Percentiles rank a stretch among this genome's conserved stretches.
phyloP scores from a whole-genome alignment of 2,329 filamentous ascomycete genomes.

The Nothopassalora personata region DNA sequence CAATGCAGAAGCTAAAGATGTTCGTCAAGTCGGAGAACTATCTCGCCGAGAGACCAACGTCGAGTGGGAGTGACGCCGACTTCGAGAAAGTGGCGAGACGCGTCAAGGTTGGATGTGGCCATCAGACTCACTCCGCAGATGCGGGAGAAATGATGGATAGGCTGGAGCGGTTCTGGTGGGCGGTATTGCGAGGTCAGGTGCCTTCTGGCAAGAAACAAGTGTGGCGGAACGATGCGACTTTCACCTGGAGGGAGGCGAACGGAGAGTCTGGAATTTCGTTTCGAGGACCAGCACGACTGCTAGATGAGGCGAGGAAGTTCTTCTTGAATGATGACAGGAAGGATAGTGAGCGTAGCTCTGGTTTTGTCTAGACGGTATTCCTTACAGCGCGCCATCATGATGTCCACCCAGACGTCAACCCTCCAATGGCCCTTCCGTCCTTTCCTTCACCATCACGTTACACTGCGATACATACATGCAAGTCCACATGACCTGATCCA shows the following conservation, averaged over 20 bases:
- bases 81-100: conserved; percentile 21
- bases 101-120: conserved; percentile 31
- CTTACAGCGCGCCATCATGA: not conserved
- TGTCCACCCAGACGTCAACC: not conserved
- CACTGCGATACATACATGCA: too few relatives aligned
- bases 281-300: conserved; percentile 33
- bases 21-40: conserved; percentile 34
- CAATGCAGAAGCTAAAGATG: conserved; percentile 33
- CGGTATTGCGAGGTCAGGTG: conserved; percentile 33
- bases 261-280: conserved; percentile 33
- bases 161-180: conserved; percentile 32
- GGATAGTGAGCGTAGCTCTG: not conserved
- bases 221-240: conserved; percentile 31
- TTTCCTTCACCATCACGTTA: not conserved
- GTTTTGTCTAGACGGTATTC: not conserved
- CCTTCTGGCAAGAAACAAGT: conserved; percentile 29
- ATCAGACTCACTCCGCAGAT: conserved; percentile 36
- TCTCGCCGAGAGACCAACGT: not conserved
- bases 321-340: conserved; percentile 11
- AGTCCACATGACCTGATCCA: too few relatives aligned
- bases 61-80: conserved; percentile 16
- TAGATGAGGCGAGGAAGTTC: conserved; percentile 29
- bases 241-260: conserved; percentile 34
- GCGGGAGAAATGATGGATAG: conserved; percentile 35
- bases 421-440: not conserved